Percentiles rank a stretch among this genome's conserved stretches.
Conservation (phyloP, 2,329 filamentous ascomycete species). For the Aspergillus floridensis region DNA sequence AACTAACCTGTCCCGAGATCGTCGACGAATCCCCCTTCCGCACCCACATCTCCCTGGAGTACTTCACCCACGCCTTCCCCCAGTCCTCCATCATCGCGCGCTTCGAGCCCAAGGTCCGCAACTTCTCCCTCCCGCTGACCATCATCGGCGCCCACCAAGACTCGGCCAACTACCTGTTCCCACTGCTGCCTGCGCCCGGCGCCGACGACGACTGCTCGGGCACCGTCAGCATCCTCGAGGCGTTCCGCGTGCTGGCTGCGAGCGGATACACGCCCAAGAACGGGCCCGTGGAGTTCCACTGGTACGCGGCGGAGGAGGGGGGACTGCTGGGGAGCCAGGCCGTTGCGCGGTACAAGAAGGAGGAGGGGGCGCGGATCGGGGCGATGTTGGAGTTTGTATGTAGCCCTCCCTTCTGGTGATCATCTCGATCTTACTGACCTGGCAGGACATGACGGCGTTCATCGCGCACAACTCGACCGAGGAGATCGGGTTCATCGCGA, state of each 20-base stretch:
- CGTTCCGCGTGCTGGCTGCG: not conserved
- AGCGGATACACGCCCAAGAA: constrained; percentile 1
- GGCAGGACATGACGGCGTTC: constrained; percentile 5
- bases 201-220: constrained; percentile 5
- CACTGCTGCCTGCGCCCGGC: constrained; percentile 1
- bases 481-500: constrained; percentile 1
- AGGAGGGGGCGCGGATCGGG: not conserved
- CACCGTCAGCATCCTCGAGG: constrained; percentile 4
- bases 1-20: not conserved
- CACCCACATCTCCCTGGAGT: constrained; percentile 6
- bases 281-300: constrained; percentile 1
- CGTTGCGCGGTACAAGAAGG: constrained; percentile 2
- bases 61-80: constrained; percentile 2
- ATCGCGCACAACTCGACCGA: constrained; percentile 2
- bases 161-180: constrained; percentile 4
- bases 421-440: too few relatives aligned
- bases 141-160: constrained; percentile 6
- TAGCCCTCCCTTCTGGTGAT: too few relatives aligned
- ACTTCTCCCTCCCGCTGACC: not conserved
- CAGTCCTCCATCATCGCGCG: constrained; percentile 6
- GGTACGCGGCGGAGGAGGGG: constrained; percentile 4
- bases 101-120: constrained; percentile 6
- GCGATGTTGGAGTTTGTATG: constrained; percentile 6
- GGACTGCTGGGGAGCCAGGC: constrained; percentile 4
- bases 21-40: not conserved